Evolutionary conservation across 225 moss, liverwort and hornwort genomes (phyloP).

Genomic region (Climacium dendroides): DNA sequence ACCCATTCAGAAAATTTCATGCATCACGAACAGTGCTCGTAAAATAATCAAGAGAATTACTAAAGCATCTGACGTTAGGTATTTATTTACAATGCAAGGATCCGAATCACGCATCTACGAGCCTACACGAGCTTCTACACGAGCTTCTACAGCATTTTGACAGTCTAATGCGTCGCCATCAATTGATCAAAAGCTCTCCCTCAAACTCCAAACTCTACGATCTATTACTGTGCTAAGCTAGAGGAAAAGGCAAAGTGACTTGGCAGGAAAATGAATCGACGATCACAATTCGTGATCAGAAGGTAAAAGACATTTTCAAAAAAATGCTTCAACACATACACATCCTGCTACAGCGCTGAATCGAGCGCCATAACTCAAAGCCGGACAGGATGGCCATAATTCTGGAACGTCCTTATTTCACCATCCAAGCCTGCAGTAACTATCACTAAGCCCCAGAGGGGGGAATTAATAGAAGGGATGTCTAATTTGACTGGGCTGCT

Average conservation of each 20-base stretch:
- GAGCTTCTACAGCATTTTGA: neutral
- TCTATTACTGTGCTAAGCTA: neutral
- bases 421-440: conserved; percentile 89
- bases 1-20: neutral
- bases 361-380: conserved; percentile 40
- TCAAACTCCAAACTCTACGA: neutral
- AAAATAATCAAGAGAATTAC: neutral
- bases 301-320: neutral
- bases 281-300: conserved; percentile 28
- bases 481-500: conserved; percentile 19
- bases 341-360: conserved; percentile 4
- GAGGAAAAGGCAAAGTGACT: neutral
- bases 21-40: neutral
- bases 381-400: conserved; percentile 88
- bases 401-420: conserved; percentile 89
- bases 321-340: conserved; percentile 8
- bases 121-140: neutral
- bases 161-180: neutral
- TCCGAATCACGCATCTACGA: neutral
- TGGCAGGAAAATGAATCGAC: neutral
- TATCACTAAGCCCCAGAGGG: conserved; percentile 81
- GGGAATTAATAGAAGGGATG: conserved; percentile 4
- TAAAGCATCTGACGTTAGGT: neutral
- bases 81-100: conserved; percentile 5
- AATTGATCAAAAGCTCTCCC: neutral